These are phyloP conservation scores for Escovopsis sp. DNA, from an alignment of 2,329 filamentous ascomycete species.

Conservation along the genomic window DNA sequence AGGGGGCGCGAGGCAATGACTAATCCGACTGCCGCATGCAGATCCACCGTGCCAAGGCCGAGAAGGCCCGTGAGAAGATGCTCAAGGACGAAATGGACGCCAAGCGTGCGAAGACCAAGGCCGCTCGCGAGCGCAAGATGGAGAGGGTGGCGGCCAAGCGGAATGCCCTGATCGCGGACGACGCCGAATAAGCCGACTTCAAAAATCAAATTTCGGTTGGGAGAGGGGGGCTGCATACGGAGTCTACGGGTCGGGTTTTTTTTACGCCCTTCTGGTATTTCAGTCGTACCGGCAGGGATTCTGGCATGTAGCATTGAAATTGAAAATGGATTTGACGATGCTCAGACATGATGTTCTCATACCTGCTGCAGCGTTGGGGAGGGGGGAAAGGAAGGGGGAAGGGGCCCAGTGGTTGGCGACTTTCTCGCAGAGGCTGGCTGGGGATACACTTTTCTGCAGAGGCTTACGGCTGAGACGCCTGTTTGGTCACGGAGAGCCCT, in stretches of 20 bases:
- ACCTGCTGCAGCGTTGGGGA: background rate
- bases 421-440: no score
- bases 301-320: conserved; percentile 45
- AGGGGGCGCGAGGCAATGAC: background rate
- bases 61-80: conserved; percentile 90
- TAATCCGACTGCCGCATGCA: conserved; percentile 22
- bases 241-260: conserved; percentile 45
- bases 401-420: no score
- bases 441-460: no score
- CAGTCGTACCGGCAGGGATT: conserved; percentile 35
- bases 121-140: conserved; percentile 94
- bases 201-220: conserved; percentile 29
- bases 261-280: conserved; percentile 31
- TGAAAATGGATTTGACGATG: conserved; percentile 38
- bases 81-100: conserved; percentile 99
- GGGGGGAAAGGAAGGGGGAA: no score
- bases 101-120: conserved; percentile 99
- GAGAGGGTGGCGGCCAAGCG: conserved; percentile 88
- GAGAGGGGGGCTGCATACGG: conserved; percentile 42
- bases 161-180: conserved; percentile 66
- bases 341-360: conserved; percentile 14
- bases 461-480: no score
- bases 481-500: no score
- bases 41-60: conserved; percentile 99
- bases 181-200: conserved; percentile 37